These are phyloP conservation scores for Geotrichum restrictum DNA, from an alignment of 1,139 yeast genomes.

Conservation along the genomic window DNA sequence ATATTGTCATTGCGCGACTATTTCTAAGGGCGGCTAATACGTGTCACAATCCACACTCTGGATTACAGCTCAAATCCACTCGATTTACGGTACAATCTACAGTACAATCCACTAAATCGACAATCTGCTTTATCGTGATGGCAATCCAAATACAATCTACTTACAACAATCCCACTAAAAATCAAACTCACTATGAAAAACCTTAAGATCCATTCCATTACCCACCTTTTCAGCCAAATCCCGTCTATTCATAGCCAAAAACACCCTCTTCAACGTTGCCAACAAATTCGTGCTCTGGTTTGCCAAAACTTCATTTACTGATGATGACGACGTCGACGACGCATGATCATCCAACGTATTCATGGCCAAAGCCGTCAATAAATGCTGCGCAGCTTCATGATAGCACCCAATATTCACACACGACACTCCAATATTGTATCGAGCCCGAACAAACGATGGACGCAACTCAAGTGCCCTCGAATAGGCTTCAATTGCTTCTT, in stretches of 20 bases:
- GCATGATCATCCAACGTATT: slow-evolving; percentile 43
- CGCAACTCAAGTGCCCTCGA: slow-evolving; percentile 80
- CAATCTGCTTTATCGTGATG: too few relatives aligned
- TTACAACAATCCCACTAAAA: slow-evolving; percentile 45
- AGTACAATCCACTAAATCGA: too few relatives aligned
- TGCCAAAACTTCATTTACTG: slow-evolving; percentile 45
- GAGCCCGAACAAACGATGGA: slow-evolving; percentile 93
- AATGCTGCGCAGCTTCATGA: slow-evolving; percentile 91
- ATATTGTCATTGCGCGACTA: too few relatives aligned
- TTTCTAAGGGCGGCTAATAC: too few relatives aligned
- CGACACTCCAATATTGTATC: slow-evolving; percentile 91
- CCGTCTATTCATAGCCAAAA: slow-evolving; percentile 88
- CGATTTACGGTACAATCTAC: too few relatives aligned
- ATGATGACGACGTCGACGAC: slow-evolving; percentile 75
- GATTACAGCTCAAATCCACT: too few relatives aligned
- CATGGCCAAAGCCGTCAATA: slow-evolving; percentile 83
- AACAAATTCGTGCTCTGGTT: slow-evolving; percentile 76
- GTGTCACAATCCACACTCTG: too few relatives aligned
- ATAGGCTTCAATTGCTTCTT: slow-evolving; percentile 94
- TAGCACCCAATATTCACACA: slow-evolving; percentile 95
- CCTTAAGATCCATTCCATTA: slow-evolving; percentile 75
- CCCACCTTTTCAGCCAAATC: slow-evolving; percentile 78
- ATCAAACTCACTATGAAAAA: slow-evolving; percentile 69
- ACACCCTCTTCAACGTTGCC: slow-evolving; percentile 86
- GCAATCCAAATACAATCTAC: too few relatives aligned